Percentiles rank a stretch among this genome's conserved stretches.
Evolutionary conservation across 306 rosid species (phyloP).

Genomic region (Rosa chinensis): DNA sequence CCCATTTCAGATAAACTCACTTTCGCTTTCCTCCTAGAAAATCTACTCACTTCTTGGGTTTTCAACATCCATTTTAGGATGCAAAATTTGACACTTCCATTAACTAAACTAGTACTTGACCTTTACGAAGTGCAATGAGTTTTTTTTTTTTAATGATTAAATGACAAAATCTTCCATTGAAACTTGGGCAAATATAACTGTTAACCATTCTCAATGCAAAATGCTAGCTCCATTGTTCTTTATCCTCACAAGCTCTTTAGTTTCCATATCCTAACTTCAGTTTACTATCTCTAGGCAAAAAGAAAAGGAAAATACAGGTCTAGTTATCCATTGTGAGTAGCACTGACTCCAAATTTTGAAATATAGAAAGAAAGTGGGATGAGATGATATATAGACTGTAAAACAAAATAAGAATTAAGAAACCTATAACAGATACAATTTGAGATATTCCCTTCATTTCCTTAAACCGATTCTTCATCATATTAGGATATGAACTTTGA

Average conservation of each 20-base stretch:
- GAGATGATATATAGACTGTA: background rate
- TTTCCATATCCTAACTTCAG: background rate
- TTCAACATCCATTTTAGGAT: background rate
- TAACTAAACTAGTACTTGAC: background rate
- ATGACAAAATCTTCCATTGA: conserved; percentile 3
- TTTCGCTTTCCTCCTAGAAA: background rate
- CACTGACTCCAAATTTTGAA: background rate
- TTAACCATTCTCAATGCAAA: conserved; percentile 1
- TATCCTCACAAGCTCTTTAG: background rate
- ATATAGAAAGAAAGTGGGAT: background rate
- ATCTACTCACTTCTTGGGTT: background rate
- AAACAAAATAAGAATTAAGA: background rate
- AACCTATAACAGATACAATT: background rate
- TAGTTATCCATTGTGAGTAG: background rate
- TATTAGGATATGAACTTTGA: conserved; percentile 3
- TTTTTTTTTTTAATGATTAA: background rate
- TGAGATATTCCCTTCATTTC: background rate
- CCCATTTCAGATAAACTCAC: background rate
- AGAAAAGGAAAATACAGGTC: background rate
- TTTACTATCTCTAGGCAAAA: background rate
- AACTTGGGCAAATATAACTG: conserved; percentile 3
- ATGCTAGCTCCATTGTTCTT: background rate
- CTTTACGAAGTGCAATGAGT: conserved; percentile 7
- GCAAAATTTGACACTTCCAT: background rate
- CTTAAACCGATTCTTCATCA: background rate